phyloP scores from a whole-genome alignment of 225 moss, liverwort and hornwort genomes.

The Pseudisothecium myosuroides region DNA sequence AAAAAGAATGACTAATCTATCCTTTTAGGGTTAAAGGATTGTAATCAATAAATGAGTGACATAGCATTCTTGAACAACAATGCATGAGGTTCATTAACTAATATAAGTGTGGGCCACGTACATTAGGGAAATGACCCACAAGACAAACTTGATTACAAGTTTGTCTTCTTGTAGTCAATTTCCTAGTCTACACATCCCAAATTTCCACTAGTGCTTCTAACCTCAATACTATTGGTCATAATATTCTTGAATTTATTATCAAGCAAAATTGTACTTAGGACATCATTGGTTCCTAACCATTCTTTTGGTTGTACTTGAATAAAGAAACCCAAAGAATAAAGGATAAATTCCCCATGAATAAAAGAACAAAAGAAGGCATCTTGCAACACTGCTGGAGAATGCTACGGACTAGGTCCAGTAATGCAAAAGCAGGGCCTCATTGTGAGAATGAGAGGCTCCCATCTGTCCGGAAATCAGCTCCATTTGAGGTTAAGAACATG shows the following conservation, averaged over 20 bases:
- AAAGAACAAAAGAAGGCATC: background rate
- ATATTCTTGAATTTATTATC: background rate
- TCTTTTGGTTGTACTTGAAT: background rate
- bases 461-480: background rate
- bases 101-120: background rate
- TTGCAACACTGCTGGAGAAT: background rate
- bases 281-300: background rate
- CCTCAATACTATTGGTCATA: background rate
- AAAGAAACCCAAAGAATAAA: background rate
- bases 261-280: background rate
- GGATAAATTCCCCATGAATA: background rate
- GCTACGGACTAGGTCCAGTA: background rate
- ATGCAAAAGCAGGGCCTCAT: background rate
- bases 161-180: background rate
- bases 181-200: rapidly evolving
- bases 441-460: background rate
- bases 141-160: background rate
- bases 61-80: too few species aligned
- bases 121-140: background rate
- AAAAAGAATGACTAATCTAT: too few species aligned
- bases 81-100: background rate
- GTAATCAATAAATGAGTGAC: background rate
- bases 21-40: too few species aligned
- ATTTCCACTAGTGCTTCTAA: background rate
- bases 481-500: background rate